Conservation (phyloP, 208 protist genomes). For the Zelonia costaricensis region DNA sequence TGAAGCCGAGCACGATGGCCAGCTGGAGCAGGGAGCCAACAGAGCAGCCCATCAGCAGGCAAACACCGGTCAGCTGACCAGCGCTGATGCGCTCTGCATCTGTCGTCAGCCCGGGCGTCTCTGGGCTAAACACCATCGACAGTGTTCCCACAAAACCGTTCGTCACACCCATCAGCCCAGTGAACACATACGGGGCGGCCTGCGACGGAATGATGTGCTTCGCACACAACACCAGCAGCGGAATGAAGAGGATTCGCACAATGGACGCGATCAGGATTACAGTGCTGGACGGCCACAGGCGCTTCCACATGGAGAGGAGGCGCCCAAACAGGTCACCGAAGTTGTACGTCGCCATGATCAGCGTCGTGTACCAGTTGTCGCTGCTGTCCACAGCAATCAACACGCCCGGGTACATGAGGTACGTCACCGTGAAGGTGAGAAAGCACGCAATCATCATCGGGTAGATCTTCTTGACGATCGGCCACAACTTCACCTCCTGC, state of each 20-base stretch:
- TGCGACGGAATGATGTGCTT: constrained; percentile 40
- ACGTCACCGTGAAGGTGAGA: constrained; percentile 56
- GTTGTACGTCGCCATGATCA: constrained; percentile 65
- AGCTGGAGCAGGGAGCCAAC: constrained; percentile 53
- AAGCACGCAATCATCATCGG: constrained; percentile 74
- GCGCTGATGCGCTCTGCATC: constrained; percentile 71
- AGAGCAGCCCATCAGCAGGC: constrained; percentile 57
- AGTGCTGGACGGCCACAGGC: constrained; percentile 40
- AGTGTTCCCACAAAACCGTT: constrained; percentile 82
- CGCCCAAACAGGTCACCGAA: constrained; percentile 58
- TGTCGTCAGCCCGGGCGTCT: constrained; percentile 38
- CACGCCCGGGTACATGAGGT: constrained; percentile 76
- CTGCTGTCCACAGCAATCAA: constrained; percentile 45
- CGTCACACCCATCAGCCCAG: constrained; percentile 49
- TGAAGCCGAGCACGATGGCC: too few species aligned
- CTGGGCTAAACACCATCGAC: constrained; percentile 64
- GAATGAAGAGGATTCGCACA: constrained; percentile 51
- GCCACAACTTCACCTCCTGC: constrained; percentile 29
- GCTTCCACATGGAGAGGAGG: constrained; percentile 41
- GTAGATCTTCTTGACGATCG: constrained; percentile 58
- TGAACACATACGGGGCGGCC: constrained; percentile 57
- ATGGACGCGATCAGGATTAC: constrained; percentile 49
- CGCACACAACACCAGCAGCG: constrained; percentile 66
- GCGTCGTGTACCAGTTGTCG: constrained; percentile 56
- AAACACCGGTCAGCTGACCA: constrained; percentile 41